Evolutionary conservation across 148 eudicot genomes (phyloP).

Genomic region (Chenopodium quinoa): DNA sequence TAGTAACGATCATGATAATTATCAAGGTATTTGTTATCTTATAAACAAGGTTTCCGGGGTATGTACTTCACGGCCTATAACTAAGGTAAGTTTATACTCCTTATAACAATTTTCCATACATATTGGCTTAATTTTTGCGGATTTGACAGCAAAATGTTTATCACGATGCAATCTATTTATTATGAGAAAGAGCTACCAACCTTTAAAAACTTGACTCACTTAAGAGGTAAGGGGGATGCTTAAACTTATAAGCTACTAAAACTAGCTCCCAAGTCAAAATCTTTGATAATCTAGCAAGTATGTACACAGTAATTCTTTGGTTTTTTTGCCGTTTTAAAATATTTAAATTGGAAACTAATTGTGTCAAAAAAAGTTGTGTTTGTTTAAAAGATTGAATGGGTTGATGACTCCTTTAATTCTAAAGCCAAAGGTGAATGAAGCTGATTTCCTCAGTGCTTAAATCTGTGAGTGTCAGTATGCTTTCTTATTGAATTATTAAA

Average conservation of each 20-base stretch:
- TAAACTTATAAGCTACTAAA: not conserved
- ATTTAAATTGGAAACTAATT: not conserved
- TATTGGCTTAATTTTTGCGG: no score
- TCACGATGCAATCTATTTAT: not conserved
- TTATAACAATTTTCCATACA: no score
- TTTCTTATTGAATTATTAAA: not conserved
- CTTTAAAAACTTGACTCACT: not conserved
- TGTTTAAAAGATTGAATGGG: not conserved
- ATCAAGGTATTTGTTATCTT: no score
- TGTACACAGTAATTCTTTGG: not conserved
- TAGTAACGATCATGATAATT: no score
- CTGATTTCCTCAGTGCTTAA: slow-evolving; percentile 59
- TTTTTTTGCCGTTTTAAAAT: not conserved
- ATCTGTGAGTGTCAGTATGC: slow-evolving; percentile 47
- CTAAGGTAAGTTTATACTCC: not conserved
- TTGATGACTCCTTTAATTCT: not conserved
- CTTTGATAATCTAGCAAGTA: not conserved
- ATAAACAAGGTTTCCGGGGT: no score
- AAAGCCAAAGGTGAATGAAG: slow-evolving; percentile 76
- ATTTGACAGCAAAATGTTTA: not conserved
- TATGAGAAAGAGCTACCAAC: not conserved
- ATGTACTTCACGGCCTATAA: no score
- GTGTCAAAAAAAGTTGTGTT: not conserved
- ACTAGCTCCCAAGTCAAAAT: not conserved
- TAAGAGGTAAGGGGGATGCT: not conserved